Base-by-base conservation (phyloP, 1,284 basidiomycete genomes). In the Tylopilus orsonianus region DNA sequence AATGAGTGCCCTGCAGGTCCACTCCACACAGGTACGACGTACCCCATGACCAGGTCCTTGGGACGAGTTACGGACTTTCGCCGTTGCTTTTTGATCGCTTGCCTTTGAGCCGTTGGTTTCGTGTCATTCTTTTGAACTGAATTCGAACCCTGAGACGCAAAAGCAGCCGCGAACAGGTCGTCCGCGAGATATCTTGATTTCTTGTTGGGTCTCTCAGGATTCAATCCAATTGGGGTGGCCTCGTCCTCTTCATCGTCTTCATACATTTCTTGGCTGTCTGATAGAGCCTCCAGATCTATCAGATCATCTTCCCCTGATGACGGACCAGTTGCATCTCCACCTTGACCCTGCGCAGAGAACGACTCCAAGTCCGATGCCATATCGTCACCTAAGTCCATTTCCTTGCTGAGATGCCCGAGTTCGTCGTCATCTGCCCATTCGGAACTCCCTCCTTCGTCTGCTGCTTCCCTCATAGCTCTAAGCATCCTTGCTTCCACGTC, bases 121-220 rank as follows among this genome's bases (percentile, higher is more conserved):
- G 9, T 12, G 1, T 24, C 38, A 45, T 55, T 49, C 46, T 54
- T 43, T 35, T 35, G 23, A 1, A 4, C 9, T 0, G n/a, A 16
- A 29, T 52, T 62, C 54, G 34, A 61, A 39, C 53, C 65, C 39
- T 57, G 62, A 3, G 66, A 53, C 2, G 70, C 57, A 53, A 79
- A 78, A 1, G 78, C 78, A 48, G 75, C 66, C 2, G 62, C 51
- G 56, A 79, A 79, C 22, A 80, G 59, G 43, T 76, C 70, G 53
- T 79, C 78, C 7, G 75, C 72, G 14, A 79, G 74, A 54, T 78
- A 73, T 35, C 71, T 62, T 13, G 59, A 55, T 52, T 62, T 69
- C 41, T 26, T 52, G 22, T 23, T 19, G 32, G 36, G 19, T 35
- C 14, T 44, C 20, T 13, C 32, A 22, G 43, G 45, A 20, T 41